A percentile compares a stretch with the other conserved stretches of the same genome.
Evolutionary conservation across 495 filamentous ascomycete species (phyloP).

Genomic region (Stereocaulon alpinum): DNA sequence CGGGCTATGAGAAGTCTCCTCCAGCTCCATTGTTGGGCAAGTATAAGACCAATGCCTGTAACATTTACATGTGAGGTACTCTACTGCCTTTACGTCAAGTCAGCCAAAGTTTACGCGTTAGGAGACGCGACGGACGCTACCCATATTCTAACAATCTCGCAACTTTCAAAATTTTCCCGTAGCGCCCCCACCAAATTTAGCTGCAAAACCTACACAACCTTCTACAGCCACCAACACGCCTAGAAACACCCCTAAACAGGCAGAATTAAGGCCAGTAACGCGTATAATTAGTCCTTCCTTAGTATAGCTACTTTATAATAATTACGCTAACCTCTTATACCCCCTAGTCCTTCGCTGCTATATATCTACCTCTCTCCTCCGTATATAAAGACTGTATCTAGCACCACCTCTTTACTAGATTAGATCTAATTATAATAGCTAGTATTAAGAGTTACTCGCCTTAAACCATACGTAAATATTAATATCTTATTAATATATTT

Average conservation of each 20-base stretch:
- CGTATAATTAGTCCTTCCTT: too few species aligned
- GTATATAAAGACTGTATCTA: neutral
- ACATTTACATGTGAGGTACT: neutral
- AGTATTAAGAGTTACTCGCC: too few species aligned
- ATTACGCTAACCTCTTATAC: neutral
- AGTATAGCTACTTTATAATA: neutral
- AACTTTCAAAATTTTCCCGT: too few species aligned
- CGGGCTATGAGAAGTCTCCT: constrained; percentile 11
- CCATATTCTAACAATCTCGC: too few species aligned
- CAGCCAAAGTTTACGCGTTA: neutral
- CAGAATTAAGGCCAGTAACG: too few species aligned
- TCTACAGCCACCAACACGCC: neutral
- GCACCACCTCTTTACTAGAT: neutral
- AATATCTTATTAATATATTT: too few species aligned
- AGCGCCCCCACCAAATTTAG: neutral
- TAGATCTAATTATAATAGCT: too few species aligned
- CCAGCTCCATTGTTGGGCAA: constrained; percentile 14
- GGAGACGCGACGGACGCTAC: constrained; percentile 8
- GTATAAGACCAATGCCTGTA: neutral
- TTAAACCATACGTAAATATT: too few species aligned
- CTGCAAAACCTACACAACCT: neutral
- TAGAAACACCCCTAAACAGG: neutral
- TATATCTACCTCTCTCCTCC: neutral
- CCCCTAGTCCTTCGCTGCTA: neutral
- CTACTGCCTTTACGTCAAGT: neutral